Conservation (phyloP, 2,329 filamentous ascomycete species). For the Pyricularia sp. region DNA sequence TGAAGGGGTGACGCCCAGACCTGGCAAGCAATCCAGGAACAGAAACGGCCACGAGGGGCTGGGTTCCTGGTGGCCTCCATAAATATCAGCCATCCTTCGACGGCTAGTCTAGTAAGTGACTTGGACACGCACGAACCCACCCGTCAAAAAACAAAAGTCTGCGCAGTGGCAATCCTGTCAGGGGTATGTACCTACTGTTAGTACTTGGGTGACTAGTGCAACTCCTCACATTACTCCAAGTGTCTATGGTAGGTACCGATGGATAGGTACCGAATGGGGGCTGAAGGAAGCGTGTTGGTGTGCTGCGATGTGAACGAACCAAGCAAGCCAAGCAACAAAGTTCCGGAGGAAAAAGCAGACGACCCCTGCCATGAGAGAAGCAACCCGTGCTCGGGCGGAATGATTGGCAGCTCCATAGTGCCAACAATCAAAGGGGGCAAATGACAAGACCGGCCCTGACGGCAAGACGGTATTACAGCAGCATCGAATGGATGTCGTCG, state of each 20-base stretch:
- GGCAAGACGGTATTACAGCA: too few relatives aligned
- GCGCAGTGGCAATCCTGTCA: neutral
- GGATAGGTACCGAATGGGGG: too few relatives aligned
- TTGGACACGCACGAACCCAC: neutral
- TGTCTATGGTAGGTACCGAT: too few relatives aligned
- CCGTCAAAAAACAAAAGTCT: neutral
- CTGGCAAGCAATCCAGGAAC: neutral
- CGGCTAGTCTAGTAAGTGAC: neutral
- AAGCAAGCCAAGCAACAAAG: neutral
- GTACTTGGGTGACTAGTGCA: neutral
- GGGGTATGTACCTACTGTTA: neutral
- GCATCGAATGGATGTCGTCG: neutral
- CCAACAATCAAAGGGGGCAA: neutral
- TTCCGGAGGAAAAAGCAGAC: neutral
- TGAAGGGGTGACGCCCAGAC: neutral
- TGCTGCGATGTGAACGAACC: neutral
- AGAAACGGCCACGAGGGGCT: neutral
- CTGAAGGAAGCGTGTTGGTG: neutral
- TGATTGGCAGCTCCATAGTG: neutral
- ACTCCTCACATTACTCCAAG: too few relatives aligned
- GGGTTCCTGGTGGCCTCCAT: neutral
- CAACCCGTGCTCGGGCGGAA: neutral
- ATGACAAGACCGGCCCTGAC: neutral
- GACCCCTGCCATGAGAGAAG: neutral
- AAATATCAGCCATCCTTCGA: neutral